Conservation (phyloP, 2,329 filamentous ascomycete species). For the Cytospora mali region DNA sequence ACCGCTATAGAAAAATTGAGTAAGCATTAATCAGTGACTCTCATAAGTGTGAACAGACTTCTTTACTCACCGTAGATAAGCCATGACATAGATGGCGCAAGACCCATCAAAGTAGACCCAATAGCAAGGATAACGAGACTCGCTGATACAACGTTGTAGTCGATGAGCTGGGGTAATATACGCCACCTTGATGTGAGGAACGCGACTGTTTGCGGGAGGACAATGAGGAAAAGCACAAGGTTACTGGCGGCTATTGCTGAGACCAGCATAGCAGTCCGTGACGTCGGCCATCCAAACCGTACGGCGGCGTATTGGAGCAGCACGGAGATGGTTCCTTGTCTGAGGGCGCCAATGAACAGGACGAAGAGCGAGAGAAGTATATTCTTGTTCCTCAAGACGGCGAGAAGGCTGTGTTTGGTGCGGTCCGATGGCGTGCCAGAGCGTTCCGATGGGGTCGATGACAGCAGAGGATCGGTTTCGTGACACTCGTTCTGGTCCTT, state of each 20-base stretch:
- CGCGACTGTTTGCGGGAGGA: conserved; percentile 24
- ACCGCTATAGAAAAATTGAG: conserved; percentile 11
- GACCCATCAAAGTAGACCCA: conserved; percentile 20
- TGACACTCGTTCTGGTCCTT: conserved; percentile 21
- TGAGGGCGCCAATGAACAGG: conserved; percentile 25
- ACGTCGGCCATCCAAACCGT: conserved; percentile 26
- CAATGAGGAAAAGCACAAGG: conserved; percentile 25
- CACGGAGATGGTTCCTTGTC: conserved; percentile 25
- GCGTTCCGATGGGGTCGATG: background rate
- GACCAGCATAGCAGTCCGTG: conserved; percentile 27
- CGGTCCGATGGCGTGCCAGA: background rate
- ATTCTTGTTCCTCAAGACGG: conserved; percentile 18
- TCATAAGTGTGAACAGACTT: fast-evolving
- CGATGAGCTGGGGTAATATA: conserved; percentile 23
- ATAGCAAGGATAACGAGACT: conserved; percentile 22
- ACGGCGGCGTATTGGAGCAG: conserved; percentile 27
- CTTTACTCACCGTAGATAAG: conserved; percentile 18
- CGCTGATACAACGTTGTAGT: conserved; percentile 26
- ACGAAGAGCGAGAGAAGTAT: conserved; percentile 26
- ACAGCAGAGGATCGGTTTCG: conserved; percentile 23
- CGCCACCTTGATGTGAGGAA: conserved; percentile 26
- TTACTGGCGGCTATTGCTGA: conserved; percentile 27
- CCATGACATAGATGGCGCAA: conserved; percentile 25
- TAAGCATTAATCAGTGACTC: background rate
- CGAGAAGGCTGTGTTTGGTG: conserved; percentile 3